Conservation (phyloP, 1,284 basidiomycete genomes). For the Moesziomyces antarcticus region DNA sequence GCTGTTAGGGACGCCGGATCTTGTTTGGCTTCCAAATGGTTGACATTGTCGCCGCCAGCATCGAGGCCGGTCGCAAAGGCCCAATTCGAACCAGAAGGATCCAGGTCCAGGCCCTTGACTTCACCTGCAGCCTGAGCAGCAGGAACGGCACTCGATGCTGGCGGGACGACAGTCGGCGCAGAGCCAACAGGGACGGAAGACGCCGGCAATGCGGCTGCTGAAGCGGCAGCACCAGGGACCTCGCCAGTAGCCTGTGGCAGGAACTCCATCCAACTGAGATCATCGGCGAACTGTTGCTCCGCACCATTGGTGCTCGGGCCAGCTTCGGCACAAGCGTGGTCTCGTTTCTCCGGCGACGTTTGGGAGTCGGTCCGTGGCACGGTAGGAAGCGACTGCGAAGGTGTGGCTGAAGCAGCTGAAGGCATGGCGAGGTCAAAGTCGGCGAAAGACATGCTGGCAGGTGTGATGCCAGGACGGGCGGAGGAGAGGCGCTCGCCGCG, state of each 20-base stretch:
- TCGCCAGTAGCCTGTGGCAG: constrained; percentile 11
- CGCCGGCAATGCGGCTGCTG: constrained; percentile 1
- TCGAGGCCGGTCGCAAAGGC: constrained; percentile 2
- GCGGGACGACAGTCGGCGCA: too few relatives aligned
- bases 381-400: constrained; percentile 10
- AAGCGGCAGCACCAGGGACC: constrained; percentile 2
- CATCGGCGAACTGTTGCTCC: constrained; percentile 20
- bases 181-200: not conserved
- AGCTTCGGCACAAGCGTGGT: constrained; percentile 3
- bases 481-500: constrained; percentile 14
- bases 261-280: constrained; percentile 37
- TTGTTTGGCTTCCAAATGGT: constrained; percentile 1
- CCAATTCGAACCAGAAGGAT: constrained; percentile 10
- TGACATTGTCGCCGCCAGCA: constrained; percentile 1
- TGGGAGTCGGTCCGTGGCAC: constrained; percentile 16
- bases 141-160: not conserved
- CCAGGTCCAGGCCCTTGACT: not conserved
- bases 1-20: not conserved
- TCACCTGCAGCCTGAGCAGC: not conserved
- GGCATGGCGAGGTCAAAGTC: constrained; percentile 41
- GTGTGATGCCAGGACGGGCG: constrained; percentile 23
- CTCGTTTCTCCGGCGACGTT: constrained; percentile 23
- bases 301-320: not conserved
- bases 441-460: constrained; percentile 26
- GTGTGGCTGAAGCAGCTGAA: constrained; percentile 12